These are phyloP conservation scores for Cardamine chenopodiifolia DNA, from an alignment of 345 rosid species.

Conservation along the genomic window DNA sequence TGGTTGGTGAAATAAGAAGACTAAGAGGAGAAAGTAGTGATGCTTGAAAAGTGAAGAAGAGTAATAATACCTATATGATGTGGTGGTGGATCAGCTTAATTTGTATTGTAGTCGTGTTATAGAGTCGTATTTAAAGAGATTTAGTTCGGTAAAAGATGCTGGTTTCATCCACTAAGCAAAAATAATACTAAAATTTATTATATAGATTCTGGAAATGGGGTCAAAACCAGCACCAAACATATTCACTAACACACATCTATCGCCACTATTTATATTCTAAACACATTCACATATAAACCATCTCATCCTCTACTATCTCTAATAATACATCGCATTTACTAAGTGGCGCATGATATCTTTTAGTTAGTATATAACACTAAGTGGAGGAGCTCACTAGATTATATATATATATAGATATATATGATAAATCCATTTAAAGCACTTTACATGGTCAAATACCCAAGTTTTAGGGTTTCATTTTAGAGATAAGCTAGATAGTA, in stretches of 20 bases:
- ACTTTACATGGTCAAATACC: constrained; percentile 17
- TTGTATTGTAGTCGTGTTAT: constrained; percentile 23
- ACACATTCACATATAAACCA: constrained; percentile 2
- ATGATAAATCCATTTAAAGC: constrained; percentile 19
- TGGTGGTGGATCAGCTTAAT: constrained; percentile 25
- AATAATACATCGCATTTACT: constrained; percentile 20
- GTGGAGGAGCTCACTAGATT: constrained; percentile 30
- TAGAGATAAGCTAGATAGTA: not conserved
- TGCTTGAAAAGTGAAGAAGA: constrained; percentile 19
- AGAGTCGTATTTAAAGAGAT: constrained; percentile 34
- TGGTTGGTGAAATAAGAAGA: constrained; percentile 20
- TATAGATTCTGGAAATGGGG: constrained; percentile 2
- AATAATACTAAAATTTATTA: not conserved
- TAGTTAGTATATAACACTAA: constrained; percentile 19
- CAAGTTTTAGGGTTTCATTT: constrained; percentile 19
- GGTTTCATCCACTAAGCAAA: constrained; percentile 33
- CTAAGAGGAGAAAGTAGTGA: not conserved
- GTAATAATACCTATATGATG: constrained; percentile 18
- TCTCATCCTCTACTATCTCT: constrained; percentile 4
- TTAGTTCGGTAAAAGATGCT: constrained; percentile 38
- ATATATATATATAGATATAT: too few species aligned
- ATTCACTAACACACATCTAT: constrained; percentile 31
- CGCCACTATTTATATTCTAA: constrained; percentile 26
- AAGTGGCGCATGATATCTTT: constrained; percentile 38
- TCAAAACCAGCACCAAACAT: constrained; percentile 27